A percentile compares a stretch with the other conserved stretches of the same genome.
Evolutionary conservation across 148 eudicot genomes (phyloP).

Genomic region (Linanthus parryae): DNA sequence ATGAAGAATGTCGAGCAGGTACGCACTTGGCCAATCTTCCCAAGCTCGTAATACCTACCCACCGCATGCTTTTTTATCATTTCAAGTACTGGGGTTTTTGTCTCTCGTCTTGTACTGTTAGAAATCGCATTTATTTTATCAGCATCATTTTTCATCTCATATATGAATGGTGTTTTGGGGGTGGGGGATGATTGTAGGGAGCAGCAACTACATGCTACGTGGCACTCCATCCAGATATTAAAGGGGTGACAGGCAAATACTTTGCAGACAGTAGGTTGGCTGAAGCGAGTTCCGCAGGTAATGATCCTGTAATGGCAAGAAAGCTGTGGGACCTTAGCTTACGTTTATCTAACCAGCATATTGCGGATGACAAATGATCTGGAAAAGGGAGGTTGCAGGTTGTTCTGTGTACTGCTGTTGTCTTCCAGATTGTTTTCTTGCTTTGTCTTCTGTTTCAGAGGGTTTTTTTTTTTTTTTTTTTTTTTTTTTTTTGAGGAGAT

Average conservation of each 20-base stretch:
- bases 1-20: conserved; percentile 64
- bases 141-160: neutral
- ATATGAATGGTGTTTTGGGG: conserved; percentile 6
- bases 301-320: conserved; percentile 40
- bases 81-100: neutral
- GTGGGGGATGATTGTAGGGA: conserved; percentile 82
- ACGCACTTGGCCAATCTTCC: neutral
- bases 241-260: conserved; percentile 51
- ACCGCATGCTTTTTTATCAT: neutral
- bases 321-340: conserved; percentile 56
- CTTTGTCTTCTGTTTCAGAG: too few relatives aligned
- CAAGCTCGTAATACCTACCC: neutral
- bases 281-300: conserved; percentile 33
- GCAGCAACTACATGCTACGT: too few relatives aligned
- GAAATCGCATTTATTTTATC: neutral
- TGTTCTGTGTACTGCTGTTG: neutral
- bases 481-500: too few relatives aligned
- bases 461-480: too few relatives aligned
- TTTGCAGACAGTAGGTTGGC: conserved; percentile 46
- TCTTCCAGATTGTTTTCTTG: neutral
- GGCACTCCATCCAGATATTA: conserved; percentile 54
- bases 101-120: neutral
- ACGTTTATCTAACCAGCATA: conserved; percentile 21
- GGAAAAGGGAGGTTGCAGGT: neutral
- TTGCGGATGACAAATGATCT: too few relatives aligned